A percentile compares a stretch with the other conserved stretches of the same genome.
Conservation (phyloP, 129 eudicot genomes). For the Smallanthus sonchifolius region DNA sequence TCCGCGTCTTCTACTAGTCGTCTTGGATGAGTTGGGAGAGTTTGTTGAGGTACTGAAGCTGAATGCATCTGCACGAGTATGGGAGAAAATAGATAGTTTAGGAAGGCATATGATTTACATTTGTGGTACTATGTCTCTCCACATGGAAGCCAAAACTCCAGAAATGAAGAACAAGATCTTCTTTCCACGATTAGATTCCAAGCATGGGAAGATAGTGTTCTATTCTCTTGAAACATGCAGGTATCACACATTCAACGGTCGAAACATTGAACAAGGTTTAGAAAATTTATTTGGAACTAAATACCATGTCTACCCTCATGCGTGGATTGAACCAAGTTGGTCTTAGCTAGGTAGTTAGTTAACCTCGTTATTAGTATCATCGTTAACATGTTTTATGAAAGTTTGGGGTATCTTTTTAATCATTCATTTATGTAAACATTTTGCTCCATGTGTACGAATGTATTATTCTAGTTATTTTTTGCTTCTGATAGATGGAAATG, state of each 20-base stretch:
- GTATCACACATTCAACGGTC: not conserved
- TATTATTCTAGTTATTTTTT: no score
- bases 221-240: conserved; percentile 18
- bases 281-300: not conserved
- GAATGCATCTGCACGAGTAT: not conserved
- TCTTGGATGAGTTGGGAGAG: not conserved
- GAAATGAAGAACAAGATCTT: conserved; percentile 27
- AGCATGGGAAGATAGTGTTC: not conserved
- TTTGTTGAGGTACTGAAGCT: conserved; percentile 17
- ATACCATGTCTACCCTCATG: not conserved
- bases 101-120: conserved; percentile 14
- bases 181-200: conserved; percentile 11
- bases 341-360: not conserved
- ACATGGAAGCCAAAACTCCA: not conserved
- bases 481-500: no score
- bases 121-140: not conserved
- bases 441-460: no score
- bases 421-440: no score
- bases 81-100: conserved; percentile 18
- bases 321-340: conserved; percentile 21
- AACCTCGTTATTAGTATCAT: not conserved
- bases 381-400: not conserved
- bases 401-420: not conserved
- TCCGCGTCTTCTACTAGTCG: not conserved
- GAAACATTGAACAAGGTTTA: not conserved